These are phyloP conservation scores for Lichtheimia ramosa DNA, from an alignment of 371 early-diverging fungal species.

Conservation along the genomic window DNA sequence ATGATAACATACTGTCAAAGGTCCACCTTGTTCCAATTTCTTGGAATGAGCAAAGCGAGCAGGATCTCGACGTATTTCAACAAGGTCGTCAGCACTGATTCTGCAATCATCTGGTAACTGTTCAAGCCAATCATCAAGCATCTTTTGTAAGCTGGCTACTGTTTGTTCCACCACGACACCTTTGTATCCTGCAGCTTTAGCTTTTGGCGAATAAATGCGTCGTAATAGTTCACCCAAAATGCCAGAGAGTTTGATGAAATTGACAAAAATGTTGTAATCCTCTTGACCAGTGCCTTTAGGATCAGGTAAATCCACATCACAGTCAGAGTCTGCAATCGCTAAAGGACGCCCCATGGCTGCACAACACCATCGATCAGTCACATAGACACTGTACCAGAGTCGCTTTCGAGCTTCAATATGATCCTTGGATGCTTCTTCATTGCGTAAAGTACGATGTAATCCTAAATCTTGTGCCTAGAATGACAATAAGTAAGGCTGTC, in stretches of 20 bases:
- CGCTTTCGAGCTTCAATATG: slow-evolving; percentile 31
- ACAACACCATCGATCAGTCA: slow-evolving; percentile 44
- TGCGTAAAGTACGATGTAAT: slow-evolving; percentile 32
- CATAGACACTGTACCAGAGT: slow-evolving; percentile 43
- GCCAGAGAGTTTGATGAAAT: slow-evolving; percentile 43
- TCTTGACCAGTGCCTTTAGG: slow-evolving; percentile 10
- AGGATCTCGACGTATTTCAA: slow-evolving; percentile 14
- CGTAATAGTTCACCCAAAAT: slow-evolving; percentile 43
- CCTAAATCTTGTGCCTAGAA: slow-evolving; percentile 45
- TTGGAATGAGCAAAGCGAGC: not conserved
- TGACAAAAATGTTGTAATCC: slow-evolving; percentile 33
- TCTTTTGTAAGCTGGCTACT: slow-evolving; percentile 27
- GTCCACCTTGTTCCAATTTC: slow-evolving; percentile 31
- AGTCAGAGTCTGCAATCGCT: slow-evolving; percentile 48
- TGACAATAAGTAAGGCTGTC: too few species aligned
- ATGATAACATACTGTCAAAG: slow-evolving; percentile 47
- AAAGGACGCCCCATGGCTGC: slow-evolving; percentile 47
- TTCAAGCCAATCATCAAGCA: slow-evolving; percentile 36
- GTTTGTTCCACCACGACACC: slow-evolving; percentile 21
- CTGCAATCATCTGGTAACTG: slow-evolving; percentile 30
- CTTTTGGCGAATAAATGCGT: slow-evolving; percentile 45
- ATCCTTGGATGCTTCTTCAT: slow-evolving; percentile 19
- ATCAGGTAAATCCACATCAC: slow-evolving; percentile 46
- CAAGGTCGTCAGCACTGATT: slow-evolving; percentile 10
- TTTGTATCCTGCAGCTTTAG: slow-evolving; percentile 32